Percentiles rank a stretch among this genome's conserved stretches.
Conservation (phyloP, 2,329 filamentous ascomycete genomes). For the Fusarium austroafricanum region DNA sequence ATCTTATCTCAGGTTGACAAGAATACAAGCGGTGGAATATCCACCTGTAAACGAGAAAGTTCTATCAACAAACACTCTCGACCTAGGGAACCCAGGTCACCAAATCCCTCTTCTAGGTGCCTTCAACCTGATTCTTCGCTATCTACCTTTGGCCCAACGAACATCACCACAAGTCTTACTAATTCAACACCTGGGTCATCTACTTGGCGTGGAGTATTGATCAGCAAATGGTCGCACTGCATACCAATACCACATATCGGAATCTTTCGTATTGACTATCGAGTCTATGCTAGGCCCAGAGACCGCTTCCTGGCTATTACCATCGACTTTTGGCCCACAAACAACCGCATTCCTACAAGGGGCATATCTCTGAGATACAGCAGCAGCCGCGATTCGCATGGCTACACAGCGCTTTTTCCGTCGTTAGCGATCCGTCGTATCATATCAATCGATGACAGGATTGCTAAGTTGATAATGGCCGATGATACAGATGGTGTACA, state of each 20-base stretch:
- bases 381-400: not conserved
- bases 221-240: not conserved
- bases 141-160: no score
- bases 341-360: not conserved
- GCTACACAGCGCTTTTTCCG: not conserved
- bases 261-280: not conserved
- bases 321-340: not conserved
- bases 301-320: not conserved
- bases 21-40: not conserved
- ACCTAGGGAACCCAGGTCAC: no score
- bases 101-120: no score
- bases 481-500: not conserved
- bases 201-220: not conserved
- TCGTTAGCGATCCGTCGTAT: not conserved
- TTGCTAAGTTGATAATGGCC: no score
- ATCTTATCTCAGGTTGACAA: not conserved
- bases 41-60: no score
- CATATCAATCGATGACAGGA: not conserved
- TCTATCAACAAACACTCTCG: no score
- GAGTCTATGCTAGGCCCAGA: not conserved
- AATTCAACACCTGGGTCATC: no score
- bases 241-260: not conserved
- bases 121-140: no score
- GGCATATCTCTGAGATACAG: not conserved
- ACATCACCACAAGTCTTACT: no score